These are phyloP conservation scores for Apiospora koreana DNA, from an alignment of 2,329 filamentous ascomycete species.

Conservation along the genomic window DNA sequence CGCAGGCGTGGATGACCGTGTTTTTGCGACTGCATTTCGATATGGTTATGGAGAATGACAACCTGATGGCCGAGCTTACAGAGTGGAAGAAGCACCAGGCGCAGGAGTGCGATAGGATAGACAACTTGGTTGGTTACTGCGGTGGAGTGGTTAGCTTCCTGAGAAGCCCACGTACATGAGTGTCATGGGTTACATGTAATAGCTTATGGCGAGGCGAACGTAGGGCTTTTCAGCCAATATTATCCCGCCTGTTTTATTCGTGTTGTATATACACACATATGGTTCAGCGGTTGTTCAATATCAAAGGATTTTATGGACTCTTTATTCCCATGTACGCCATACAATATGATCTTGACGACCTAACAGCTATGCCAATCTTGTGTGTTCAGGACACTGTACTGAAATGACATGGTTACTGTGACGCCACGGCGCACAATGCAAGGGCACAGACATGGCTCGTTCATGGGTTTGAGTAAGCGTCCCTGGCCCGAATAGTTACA, in stretches of 20 bases:
- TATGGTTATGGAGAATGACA: conserved; percentile 49
- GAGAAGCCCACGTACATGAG: conserved; percentile 58
- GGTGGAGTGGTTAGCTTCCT: conserved; percentile 83
- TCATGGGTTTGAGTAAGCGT: no score
- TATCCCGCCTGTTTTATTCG: neutral
- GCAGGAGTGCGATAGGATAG: conserved; percentile 69
- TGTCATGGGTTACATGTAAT: conserved; percentile 3
- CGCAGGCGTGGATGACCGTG: conserved; percentile 96
- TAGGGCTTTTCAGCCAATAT: neutral
- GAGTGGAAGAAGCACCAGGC: conserved; percentile 75
- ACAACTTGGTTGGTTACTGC: conserved; percentile 81
- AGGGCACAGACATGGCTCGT: no score
- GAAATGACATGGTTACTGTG: no score
- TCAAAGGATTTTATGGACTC: neutral
- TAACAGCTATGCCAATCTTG: no score
- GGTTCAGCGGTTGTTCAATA: neutral
- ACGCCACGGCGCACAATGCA: no score
- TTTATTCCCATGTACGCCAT: neutral
- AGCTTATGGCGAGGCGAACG: neutral
- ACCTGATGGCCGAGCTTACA: conserved; percentile 59
- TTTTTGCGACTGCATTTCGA: conserved; percentile 80
- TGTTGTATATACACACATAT: neutral
- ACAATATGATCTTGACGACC: no score
- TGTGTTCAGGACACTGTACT: no score
- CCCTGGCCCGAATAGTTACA: no score